Evolutionary conservation across 768 basidiomycete species (phyloP).

Genomic region (Kwoniella bestiolae): DNA sequence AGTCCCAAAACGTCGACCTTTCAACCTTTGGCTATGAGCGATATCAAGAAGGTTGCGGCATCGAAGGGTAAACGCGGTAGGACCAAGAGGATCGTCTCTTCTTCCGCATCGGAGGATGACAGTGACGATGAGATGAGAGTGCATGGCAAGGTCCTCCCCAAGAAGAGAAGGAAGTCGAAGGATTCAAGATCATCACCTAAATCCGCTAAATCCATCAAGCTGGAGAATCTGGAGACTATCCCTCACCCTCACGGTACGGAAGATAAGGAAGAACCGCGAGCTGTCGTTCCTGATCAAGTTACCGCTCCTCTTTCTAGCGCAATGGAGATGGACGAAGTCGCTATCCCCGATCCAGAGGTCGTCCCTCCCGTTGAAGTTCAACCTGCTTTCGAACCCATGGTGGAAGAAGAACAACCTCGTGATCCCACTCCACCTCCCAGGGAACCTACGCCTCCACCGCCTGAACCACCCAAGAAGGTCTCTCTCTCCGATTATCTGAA

Average conservation of each 20-base stretch:
- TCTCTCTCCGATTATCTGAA: conserved; percentile 46
- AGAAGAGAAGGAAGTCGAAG: not conserved
- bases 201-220: conserved; percentile 20
- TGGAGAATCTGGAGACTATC: conserved; percentile 21
- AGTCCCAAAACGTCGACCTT: no score
- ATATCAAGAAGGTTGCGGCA: not conserved
- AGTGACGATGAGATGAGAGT: conserved; percentile 24
- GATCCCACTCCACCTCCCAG: conserved; percentile 25
- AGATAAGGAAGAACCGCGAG: conserved; percentile 5
- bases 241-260: not conserved
- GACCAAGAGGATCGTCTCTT: conserved; percentile 36
- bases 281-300: conserved; percentile 26
- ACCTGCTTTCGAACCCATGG: not conserved
- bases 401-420: not conserved
- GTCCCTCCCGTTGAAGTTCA: conserved; percentile 4
- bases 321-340: conserved; percentile 12
- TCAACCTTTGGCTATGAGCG: not conserved
- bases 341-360: conserved; percentile 5
- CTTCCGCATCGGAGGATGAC: conserved; percentile 34
- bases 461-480: conserved; percentile 43
- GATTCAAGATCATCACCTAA: conserved; percentile 12
- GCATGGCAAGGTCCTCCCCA: not conserved
- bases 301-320: conserved; percentile 22
- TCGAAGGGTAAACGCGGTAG: conserved; percentile 5
- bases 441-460: conserved; percentile 36